Percentiles rank a stretch among this genome's conserved stretches.
These are phyloP conservation scores for Magnaporthiopsis incrustans DNA, from an alignment of 2,329 filamentous ascomycete genomes.

Conservation along the genomic window DNA sequence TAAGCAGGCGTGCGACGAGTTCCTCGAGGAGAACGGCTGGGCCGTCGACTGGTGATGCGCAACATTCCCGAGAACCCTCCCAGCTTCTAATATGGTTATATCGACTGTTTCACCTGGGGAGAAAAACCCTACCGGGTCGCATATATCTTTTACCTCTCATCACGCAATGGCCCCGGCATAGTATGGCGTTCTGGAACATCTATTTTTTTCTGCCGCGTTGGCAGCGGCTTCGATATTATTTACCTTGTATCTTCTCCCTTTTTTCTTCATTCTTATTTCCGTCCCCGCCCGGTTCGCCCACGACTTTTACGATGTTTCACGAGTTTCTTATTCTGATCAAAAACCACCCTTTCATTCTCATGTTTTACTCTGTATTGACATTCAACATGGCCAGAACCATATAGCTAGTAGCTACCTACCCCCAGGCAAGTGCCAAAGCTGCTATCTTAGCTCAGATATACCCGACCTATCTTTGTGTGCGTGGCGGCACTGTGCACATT, in stretches of 20 bases:
- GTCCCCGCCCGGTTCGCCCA: not conserved
- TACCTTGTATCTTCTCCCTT: too few relatives aligned
- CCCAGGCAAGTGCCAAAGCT: too few relatives aligned
- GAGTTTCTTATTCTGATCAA: too few relatives aligned
- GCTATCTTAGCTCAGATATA: too few relatives aligned
- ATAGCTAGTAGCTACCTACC: not conserved
- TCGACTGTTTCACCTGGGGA: not conserved
- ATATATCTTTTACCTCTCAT: not conserved
- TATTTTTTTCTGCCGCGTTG: not conserved
- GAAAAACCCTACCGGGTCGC: not conserved
- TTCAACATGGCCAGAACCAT: not conserved
- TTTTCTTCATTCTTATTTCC: not conserved
- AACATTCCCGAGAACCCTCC: too few relatives aligned
- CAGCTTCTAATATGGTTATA: not conserved
- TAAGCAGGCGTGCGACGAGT: conserved; percentile 72
- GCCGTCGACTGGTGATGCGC: conserved; percentile 71
- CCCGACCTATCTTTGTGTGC: too few relatives aligned
- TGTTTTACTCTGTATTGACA: not conserved
- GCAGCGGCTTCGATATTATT: too few relatives aligned
- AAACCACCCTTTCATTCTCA: not conserved
- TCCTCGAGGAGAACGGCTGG: conserved; percentile 82
- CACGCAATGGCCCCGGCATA: not conserved
- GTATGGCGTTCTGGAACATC: not conserved
- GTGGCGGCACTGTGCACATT: too few relatives aligned
- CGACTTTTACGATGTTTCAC: not conserved